Percentiles rank a stretch among this genome's conserved stretches.
Conservation (phyloP, 2,329 filamentous ascomycete genomes). For the Beauveria sp. region DNA sequence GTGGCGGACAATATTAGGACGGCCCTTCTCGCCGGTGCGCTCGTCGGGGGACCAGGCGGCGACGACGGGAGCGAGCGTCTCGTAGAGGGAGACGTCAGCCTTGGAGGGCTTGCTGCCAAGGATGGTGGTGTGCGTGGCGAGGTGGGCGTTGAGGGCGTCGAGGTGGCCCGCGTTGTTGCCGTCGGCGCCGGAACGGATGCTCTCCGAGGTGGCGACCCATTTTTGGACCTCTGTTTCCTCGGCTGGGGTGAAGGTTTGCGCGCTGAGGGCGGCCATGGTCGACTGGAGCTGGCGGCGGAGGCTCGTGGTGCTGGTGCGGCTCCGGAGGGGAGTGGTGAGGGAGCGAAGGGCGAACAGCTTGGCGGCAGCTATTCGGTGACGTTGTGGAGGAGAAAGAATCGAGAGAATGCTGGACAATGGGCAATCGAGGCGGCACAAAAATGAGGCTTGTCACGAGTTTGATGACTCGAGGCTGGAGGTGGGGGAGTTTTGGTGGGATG, state of each 20-base stretch:
- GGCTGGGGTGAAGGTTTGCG: constrained; percentile 63
- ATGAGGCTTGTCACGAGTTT: neutral
- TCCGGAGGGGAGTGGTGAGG: constrained; percentile 28
- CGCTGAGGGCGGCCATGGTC: constrained; percentile 59
- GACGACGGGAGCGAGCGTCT: constrained; percentile 67
- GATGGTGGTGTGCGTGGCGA: constrained; percentile 80
- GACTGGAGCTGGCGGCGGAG: constrained; percentile 17
- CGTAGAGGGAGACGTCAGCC: constrained; percentile 79
- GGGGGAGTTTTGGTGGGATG: constrained; percentile 10
- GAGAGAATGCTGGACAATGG: neutral
- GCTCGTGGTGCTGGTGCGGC: constrained; percentile 21
- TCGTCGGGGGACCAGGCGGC: constrained; percentile 76
- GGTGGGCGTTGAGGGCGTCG: constrained; percentile 74
- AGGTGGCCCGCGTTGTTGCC: constrained; percentile 59
- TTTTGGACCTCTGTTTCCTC: constrained; percentile 85
- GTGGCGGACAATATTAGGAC: constrained; percentile 84
- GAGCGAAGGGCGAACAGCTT: constrained; percentile 40
- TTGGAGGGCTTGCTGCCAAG: constrained; percentile 84
- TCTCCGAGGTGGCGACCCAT: constrained; percentile 74
- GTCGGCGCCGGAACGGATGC: constrained; percentile 46
- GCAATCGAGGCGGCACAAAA: neutral
- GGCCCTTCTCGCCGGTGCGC: constrained; percentile 80
- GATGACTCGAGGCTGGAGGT: constrained; percentile 2
- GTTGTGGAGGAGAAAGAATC: neutral
- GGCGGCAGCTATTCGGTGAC: constrained; percentile 12